phyloP scores from a whole-genome alignment of 257 asterid genomes.

The Solanum medicagineum region DNA sequence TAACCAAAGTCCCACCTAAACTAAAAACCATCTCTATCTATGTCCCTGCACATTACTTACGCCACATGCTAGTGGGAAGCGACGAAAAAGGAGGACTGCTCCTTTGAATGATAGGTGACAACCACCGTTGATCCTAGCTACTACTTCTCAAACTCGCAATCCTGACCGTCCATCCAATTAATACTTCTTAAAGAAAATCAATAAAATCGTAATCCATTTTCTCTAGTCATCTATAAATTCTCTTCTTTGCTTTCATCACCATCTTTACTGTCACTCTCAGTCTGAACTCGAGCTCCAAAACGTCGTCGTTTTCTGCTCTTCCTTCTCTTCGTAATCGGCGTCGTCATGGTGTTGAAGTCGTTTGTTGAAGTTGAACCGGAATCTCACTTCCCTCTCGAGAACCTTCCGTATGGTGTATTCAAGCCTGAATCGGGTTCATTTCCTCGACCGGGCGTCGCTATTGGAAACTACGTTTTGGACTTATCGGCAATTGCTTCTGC shows the following conservation, averaged over 20 bases:
- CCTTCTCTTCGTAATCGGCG: neutral
- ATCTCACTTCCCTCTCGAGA: slow-evolving; percentile 91
- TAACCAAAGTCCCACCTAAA: neutral
- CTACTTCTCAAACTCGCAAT: neutral
- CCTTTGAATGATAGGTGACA: slow-evolving; percentile 1
- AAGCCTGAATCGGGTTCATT: slow-evolving; percentile 36
- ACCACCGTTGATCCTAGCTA: neutral
- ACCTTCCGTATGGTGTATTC: slow-evolving; percentile 94
- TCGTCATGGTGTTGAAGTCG: slow-evolving; percentile 58
- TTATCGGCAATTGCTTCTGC: slow-evolving; percentile 52
- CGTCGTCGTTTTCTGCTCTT: neutral
- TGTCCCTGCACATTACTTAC: no score
- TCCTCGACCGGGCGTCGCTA: slow-evolving; percentile 80
- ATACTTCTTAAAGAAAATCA: neutral
- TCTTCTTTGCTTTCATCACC: neutral
- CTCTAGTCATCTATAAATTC: neutral
- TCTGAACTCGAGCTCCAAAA: neutral
- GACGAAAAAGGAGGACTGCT: neutral
- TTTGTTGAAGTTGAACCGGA: slow-evolving; percentile 65
- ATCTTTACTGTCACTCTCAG: neutral
- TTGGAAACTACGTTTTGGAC: slow-evolving; percentile 73
- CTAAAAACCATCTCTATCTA: neutral
- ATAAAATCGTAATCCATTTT: neutral
- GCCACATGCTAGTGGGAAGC: neutral
- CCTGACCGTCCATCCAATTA: neutral